Conservation (phyloP, 1,284 basidiomycete genomes). For the Pisolithus thermaeus region DNA sequence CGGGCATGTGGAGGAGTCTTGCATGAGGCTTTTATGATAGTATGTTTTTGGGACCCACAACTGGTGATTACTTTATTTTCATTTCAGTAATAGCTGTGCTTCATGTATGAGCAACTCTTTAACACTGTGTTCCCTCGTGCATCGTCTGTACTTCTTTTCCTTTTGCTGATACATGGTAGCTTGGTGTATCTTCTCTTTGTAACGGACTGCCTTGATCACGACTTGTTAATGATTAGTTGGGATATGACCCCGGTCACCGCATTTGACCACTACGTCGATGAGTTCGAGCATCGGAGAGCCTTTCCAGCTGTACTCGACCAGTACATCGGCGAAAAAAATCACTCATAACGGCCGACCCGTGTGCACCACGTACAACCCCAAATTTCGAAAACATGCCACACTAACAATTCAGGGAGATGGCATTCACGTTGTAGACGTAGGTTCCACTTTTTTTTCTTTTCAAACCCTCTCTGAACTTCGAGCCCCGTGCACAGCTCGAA, state of each 20-base stretch:
- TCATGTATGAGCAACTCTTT: constrained; percentile 19
- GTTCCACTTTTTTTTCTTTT: constrained; percentile 19
- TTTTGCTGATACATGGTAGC: constrained; percentile 6
- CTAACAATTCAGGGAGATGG: constrained; percentile 66
- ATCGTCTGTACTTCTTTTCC: constrained; percentile 10
- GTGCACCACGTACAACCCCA: constrained; percentile 38
- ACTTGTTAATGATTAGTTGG: neutral
- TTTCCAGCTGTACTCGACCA: constrained; percentile 50
- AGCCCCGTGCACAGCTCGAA: constrained; percentile 42
- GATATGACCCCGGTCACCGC: neutral
- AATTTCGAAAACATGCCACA: constrained; percentile 51
- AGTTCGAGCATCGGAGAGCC: constrained; percentile 51
- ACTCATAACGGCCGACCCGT: constrained; percentile 21
- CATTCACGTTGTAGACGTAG: constrained; percentile 64
- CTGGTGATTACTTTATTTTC: constrained; percentile 1
- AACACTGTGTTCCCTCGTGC: constrained; percentile 19
- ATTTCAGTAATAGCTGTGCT: constrained; percentile 30
- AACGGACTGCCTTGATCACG: neutral
- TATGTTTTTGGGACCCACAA: constrained; percentile 8
- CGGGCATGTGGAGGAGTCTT: constrained; percentile 75
- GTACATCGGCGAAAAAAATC: constrained; percentile 23
- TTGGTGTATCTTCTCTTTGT: neutral
- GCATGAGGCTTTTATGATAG: constrained; percentile 30
- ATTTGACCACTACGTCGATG: constrained; percentile 28
- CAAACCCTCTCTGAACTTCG: neutral